Base-by-base conservation (phyloP, 768 basidiomycete genomes). In the Podaxis mareebaensis region DNA sequence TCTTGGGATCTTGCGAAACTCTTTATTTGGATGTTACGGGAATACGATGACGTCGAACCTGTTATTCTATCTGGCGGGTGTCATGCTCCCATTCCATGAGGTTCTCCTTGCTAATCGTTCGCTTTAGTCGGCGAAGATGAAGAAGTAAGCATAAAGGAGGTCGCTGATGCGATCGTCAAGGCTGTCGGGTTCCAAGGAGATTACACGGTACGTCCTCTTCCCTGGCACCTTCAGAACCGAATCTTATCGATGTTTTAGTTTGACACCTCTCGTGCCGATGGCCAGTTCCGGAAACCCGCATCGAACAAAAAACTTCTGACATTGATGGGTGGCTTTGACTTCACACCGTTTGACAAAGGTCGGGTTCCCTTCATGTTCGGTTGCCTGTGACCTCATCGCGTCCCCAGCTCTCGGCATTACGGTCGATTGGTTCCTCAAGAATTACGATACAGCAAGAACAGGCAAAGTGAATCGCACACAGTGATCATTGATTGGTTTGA, bases 211-310 rank as follows among this genome's bases (percentile, higher is more conserved):
- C 48, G 85, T 76, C 26, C 40, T 33, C 44, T 52, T 11, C 22
- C n/a, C 44, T 10, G 22, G 12, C 46, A 20, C 44, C 11, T 58
- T 30, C 24, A n/a, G 6, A 56, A 38, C 36, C 60, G 52, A 49
- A 58, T 24, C 38, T 44, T 38, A 59, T 13, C 30, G 26, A 20
- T 61, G 12, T 60, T 52, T 42, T 67, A 94, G 92, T 97, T 95
- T 74, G 94, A 97, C 75, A 85, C 88, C 38, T 79, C 85, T 26
- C 85, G 86, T 58, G 87, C 95, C 8, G 96, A 99, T 70, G 95
- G 96, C 1, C 96, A 98, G 75, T 96, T 89, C 84, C 89, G 95
- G 68, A 98, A 98, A 77, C 95, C 96, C 0, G 96, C 96, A 17
- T 94, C 93, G 40, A 99, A 99, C 77, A 87, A 84, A 70, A 96